These are phyloP conservation scores for Phytophthora sojae DNA, from an alignment of 352 stramenopile species.

Conservation along the genomic window DNA sequence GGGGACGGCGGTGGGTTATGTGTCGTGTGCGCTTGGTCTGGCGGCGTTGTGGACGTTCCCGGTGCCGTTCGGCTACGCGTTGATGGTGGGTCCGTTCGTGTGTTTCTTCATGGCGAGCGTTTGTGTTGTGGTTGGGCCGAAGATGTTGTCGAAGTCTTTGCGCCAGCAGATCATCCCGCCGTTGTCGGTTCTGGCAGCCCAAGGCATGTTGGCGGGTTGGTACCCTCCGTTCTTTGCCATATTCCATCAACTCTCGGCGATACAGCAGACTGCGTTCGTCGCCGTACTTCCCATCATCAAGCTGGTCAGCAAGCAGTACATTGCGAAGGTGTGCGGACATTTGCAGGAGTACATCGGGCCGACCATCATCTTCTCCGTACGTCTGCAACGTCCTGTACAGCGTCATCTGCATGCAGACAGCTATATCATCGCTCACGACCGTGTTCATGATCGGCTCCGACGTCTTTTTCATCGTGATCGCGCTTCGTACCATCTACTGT, in stretches of 20 bases:
- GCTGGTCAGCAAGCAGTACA: slow-evolving; percentile 21
- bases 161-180: slow-evolving; percentile 4
- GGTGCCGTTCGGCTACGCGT: slow-evolving; percentile 7
- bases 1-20: background rate
- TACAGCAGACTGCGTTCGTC: slow-evolving; percentile 22
- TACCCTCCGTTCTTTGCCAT: slow-evolving; percentile 21
- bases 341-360: slow-evolving; percentile 25
- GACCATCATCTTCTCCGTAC: slow-evolving; percentile 36
- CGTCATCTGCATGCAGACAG: slow-evolving; percentile 33
- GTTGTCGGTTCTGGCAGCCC: background rate
- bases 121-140: background rate
- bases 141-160: background rate
- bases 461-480: slow-evolving; percentile 10
- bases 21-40: slow-evolving; percentile 2
- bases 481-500: slow-evolving; percentile 1
- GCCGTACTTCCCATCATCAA: slow-evolving; percentile 19
- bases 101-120: slow-evolving; percentile 1
- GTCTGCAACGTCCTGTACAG: slow-evolving; percentile 41
- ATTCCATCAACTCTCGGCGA: no score
- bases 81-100: slow-evolving; percentile 7
- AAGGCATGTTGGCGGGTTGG: background rate
- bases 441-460: slow-evolving; percentile 25
- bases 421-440: slow-evolving; percentile 13
- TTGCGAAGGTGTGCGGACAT: slow-evolving; percentile 5
- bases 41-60: slow-evolving; percentile 18